A percentile compares a stretch with the other conserved stretches of the same genome.
These are phyloP conservation scores for Phaeophleospora eucalypticola DNA, from an alignment of 2,329 filamentous ascomycete genomes.

Conservation along the genomic window DNA sequence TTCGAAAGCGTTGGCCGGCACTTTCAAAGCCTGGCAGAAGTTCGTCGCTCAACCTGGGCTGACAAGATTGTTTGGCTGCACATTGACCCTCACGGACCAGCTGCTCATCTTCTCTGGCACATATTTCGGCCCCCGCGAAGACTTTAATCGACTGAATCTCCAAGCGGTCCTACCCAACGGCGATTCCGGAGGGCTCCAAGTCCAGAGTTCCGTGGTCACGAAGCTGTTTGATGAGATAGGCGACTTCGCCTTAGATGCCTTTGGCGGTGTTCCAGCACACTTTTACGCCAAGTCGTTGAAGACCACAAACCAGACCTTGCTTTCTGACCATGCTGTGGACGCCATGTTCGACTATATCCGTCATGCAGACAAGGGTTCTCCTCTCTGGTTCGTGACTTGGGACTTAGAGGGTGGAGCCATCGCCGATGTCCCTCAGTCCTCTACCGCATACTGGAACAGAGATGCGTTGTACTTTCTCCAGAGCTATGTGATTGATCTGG, in stretches of 20 bases:
- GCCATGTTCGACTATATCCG: slow-evolving; percentile 22
- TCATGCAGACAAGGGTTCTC: slow-evolving; percentile 9
- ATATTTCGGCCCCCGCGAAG: slow-evolving; percentile 14
- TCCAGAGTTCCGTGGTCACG: slow-evolving; percentile 13
- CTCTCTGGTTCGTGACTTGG: slow-evolving; percentile 20
- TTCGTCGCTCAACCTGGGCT: slow-evolving; percentile 16
- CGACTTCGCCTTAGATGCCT: slow-evolving; percentile 10
- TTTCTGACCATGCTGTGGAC: slow-evolving; percentile 17
- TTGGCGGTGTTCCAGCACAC: slow-evolving; percentile 18
- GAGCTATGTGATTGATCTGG: slow-evolving; percentile 14
- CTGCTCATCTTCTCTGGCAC: slow-evolving; percentile 17
- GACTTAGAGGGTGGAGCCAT: slow-evolving; percentile 19
- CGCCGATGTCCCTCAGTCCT: slow-evolving; percentile 14
- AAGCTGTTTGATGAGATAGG: slow-evolving; percentile 9
- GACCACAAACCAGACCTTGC: slow-evolving; percentile 10
- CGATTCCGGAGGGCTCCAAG: slow-evolving; percentile 6
- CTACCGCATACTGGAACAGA: slow-evolving; percentile 20
- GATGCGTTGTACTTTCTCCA: slow-evolving; percentile 21
- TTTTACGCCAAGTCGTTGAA: slow-evolving; percentile 21
- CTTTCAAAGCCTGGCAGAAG: slow-evolving; percentile 19
- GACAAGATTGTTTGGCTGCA: slow-evolving; percentile 17
- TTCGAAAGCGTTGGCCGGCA: slow-evolving; percentile 14
- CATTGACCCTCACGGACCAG: slow-evolving; percentile 12
- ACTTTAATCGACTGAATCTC: slow-evolving; percentile 17
- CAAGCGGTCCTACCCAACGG: slow-evolving; percentile 10